Percentiles rank a stretch among this genome's conserved stretches.
Conservation (phyloP, 805 yeast species). For the Metschnikowia shivogae region DNA sequence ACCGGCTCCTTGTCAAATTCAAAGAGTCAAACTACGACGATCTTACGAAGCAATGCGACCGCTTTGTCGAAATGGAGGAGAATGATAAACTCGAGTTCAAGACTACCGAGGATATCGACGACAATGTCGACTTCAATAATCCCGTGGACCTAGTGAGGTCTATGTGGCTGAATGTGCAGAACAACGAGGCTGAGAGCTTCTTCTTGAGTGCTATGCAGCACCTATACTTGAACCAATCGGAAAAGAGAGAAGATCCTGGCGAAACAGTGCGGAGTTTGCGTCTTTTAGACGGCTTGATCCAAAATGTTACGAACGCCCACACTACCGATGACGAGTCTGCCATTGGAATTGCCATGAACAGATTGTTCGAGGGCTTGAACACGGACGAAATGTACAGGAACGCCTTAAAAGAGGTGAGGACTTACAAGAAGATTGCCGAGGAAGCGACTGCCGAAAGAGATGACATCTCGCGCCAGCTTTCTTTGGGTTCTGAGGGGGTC, state of each 20-base stretch:
- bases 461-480: constrained; percentile 59
- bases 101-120: constrained; percentile 29
- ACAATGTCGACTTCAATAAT: constrained; percentile 56
- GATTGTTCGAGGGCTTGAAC: constrained; percentile 63
- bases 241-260: constrained; percentile 43
- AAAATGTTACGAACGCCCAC: constrained; percentile 54
- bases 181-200: constrained; percentile 56
- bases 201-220: constrained; percentile 65
- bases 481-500: constrained; percentile 74
- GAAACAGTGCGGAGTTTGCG: constrained; percentile 50
- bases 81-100: constrained; percentile 49
- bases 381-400: constrained; percentile 83
- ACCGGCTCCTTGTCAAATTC: constrained; percentile 17
- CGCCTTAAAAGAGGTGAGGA: constrained; percentile 40
- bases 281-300: constrained; percentile 60
- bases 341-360: constrained; percentile 71
- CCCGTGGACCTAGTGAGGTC: constrained; percentile 66
- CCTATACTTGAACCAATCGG: constrained; percentile 52
- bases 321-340: constrained; percentile 46
- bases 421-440: constrained; percentile 22
- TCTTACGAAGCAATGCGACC: constrained; percentile 61
- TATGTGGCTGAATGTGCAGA: constrained; percentile 53
- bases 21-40: constrained; percentile 48
- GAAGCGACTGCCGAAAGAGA: constrained; percentile 38
- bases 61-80: constrained; percentile 53